These are phyloP conservation scores for Ciborinia camelliae DNA, from an alignment of 2,329 filamentous ascomycete species.

Conservation along the genomic window DNA sequence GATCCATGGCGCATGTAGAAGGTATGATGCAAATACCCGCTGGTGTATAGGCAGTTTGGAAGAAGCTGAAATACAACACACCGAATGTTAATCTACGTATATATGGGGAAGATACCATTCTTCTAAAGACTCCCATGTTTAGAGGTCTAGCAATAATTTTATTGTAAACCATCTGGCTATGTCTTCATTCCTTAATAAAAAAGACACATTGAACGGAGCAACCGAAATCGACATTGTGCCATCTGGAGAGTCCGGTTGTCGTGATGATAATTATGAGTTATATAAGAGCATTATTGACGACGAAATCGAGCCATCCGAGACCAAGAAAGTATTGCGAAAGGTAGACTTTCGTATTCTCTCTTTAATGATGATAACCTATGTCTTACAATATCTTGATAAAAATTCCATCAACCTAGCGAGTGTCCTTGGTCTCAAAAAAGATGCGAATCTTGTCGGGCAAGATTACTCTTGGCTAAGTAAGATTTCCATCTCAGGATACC, in stretches of 20 bases:
- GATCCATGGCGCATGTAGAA: background rate
- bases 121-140: background rate
- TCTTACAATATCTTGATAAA: slow-evolving; percentile 61
- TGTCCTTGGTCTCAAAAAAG: slow-evolving; percentile 46
- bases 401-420: slow-evolving; percentile 49
- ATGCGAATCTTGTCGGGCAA: slow-evolving; percentile 45
- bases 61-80: background rate
- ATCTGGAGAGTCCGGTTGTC: background rate
- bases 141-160: background rate
- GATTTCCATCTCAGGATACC: slow-evolving; percentile 16
- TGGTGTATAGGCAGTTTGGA: background rate
- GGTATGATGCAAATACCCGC: background rate
- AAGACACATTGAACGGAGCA: background rate
- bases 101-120: background rate
- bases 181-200: background rate
- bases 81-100: background rate
- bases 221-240: background rate
- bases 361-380: slow-evolving; percentile 53
- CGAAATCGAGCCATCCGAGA: background rate
- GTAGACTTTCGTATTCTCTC: slow-evolving; percentile 53
- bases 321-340: slow-evolving; percentile 47
- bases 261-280: slow-evolving; percentile 1
- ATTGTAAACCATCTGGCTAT: background rate
- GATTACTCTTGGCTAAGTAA: slow-evolving; percentile 41
- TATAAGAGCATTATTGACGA: background rate